Evolutionary conservation across 1,284 basidiomycete genomes (phyloP).

Genomic region (Ceratobasidium sp.): DNA sequence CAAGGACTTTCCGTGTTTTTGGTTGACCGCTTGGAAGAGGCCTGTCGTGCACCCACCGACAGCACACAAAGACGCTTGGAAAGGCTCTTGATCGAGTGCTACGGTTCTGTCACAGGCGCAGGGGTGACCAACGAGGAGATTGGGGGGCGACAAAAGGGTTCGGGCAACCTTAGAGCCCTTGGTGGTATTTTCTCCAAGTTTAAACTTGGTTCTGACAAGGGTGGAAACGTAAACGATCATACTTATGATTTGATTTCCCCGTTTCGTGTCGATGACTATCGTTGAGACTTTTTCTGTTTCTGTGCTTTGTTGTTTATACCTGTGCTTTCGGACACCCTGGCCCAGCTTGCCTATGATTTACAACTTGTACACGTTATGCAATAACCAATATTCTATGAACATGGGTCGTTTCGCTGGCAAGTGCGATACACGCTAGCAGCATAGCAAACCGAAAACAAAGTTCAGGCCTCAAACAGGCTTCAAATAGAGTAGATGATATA

Average conservation of each 20-base stretch:
- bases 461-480: not conserved
- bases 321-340: not conserved
- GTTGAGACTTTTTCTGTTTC: not conserved
- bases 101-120: conserved; percentile 22
- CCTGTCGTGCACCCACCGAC: conserved; percentile 13
- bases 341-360: not conserved
- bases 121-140: conserved; percentile 8
- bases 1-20: conserved; percentile 27
- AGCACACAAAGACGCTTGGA: conserved; percentile 15
- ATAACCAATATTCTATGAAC: not conserved
- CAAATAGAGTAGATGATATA: not conserved
- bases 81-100: conserved; percentile 25
- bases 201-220: conserved; percentile 23
- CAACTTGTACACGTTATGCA: conserved; percentile 34
- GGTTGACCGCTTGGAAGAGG: not conserved
- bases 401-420: not conserved
- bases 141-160: conserved; percentile 32
- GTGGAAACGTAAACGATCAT: conserved; percentile 22
- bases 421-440: not conserved
- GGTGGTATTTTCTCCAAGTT: conserved; percentile 26
- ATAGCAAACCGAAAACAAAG: not conserved
- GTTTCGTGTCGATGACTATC: conserved; percentile 27
- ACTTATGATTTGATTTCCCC: conserved; percentile 36
- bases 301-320: not conserved
- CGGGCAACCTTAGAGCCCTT: conserved; percentile 15